Evolutionary conservation across 176 grass and related monocot genomes (phyloP), one percentile per base, ranked within the genome.

Genomic region (Urochloa ruziziensis): DNA sequence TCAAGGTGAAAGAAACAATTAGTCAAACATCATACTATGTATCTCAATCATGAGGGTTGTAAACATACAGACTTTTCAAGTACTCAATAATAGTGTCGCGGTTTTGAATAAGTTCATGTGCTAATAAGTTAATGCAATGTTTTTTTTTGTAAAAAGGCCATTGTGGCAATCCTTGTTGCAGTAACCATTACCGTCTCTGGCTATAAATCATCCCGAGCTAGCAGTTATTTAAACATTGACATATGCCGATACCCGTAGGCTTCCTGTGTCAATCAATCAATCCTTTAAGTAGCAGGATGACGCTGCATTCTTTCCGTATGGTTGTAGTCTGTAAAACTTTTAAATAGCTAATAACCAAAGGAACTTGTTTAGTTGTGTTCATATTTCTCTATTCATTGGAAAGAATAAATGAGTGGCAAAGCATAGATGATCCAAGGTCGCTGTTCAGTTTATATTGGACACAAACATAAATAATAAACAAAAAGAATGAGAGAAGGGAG

Each of bases 21-120:
- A 79, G 13, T 47, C 29, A 79, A 27, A 58, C 29, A 75, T 37
- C 53, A 77, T 60, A 30, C 21, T 21, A 37, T 23, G 19, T 34
- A 16, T 75, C n/a, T 57, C 19, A 75, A 37, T 57, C 49, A 75
- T 75, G 73, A 57, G 12, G 36, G 36, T 6, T 75, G 72, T 75
- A 75, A 75, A 75, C 32, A 37, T 75, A 34, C 16, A 25, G 73
- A 30, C 29, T 75, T 34, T 34, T 52, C 3, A 75, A 16, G 10
- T 75, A 19, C 5, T 36, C 49, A 19, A 23, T 37, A 56, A 24
- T 54, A 56, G 72, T 44, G 42, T 1, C 32, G 32, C 48, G 54
- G 30, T 75, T 32, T 56, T n/a, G 11, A 75, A 75, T 56, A 75
- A 52, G 1, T 75, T 56, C 1, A 4, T 75, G 49, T 6, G 19